phyloP scores from a whole-genome alignment of 2,329 filamentous ascomycete genomes.

The Conoideocrella luteorostrata region DNA sequence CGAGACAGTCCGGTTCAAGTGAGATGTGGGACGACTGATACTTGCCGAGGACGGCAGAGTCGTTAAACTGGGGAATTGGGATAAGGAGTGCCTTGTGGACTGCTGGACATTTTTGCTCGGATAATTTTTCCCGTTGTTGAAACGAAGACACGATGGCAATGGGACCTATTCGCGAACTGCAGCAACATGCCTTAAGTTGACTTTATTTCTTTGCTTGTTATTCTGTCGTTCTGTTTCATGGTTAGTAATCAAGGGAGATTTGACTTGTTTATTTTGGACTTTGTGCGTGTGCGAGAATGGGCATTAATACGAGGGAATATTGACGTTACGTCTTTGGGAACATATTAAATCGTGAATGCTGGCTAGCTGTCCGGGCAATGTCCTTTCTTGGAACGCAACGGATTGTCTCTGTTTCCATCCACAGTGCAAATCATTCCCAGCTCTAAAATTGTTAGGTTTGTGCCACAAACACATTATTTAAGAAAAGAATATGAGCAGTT shows the following conservation, averaged over 20 bases:
- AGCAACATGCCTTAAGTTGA: background rate
- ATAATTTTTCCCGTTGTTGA: background rate
- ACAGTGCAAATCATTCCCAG: too few relatives aligned
- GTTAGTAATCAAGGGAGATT: conserved; percentile 8
- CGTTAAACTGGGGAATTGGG: background rate
- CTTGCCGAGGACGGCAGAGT: background rate
- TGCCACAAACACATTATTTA: too few relatives aligned
- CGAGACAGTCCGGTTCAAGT: conserved; percentile 10
- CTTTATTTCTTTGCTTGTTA: conserved; percentile 2
- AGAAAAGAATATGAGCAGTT: too few relatives aligned
- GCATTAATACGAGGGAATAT: conserved; percentile 14
- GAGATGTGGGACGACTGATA: background rate
- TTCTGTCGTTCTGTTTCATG: conserved; percentile 11
- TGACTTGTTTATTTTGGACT: conserved; percentile 8
- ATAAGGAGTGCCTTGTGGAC: background rate
- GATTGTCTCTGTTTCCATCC: too few relatives aligned
- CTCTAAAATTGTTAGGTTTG: too few relatives aligned
- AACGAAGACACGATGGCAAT: conserved; percentile 2
- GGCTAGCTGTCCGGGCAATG: too few relatives aligned
- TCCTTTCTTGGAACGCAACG: too few relatives aligned
- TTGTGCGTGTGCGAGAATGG: conserved; percentile 10
- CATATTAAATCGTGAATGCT: too few relatives aligned
- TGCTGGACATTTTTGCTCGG: background rate
- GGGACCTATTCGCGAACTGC: background rate
- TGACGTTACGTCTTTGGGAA: too few relatives aligned